A percentile compares a stretch with the other conserved stretches of the same genome.
phyloP scores from a whole-genome alignment of 1,284 basidiomycete genomes.

The Trichosporon asahii region DNA sequence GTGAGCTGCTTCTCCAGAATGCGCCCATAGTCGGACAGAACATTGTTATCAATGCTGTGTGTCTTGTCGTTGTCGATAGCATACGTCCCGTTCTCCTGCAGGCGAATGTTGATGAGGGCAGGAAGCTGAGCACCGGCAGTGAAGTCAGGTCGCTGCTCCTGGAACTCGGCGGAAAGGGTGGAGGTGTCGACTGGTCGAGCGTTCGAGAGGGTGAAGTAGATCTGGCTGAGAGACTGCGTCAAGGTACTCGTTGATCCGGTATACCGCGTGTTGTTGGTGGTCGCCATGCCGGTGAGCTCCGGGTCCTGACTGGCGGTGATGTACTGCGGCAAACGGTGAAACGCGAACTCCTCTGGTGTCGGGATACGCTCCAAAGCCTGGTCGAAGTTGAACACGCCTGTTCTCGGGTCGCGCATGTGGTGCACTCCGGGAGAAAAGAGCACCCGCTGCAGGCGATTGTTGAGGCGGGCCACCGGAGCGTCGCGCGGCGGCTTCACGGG shows the following conservation, averaged over 20 bases:
- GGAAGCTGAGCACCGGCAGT: slow-evolving; percentile 80
- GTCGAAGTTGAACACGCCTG: slow-evolving; percentile 81
- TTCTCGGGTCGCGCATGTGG: slow-evolving; percentile 81
- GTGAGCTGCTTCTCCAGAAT: slow-evolving; percentile 89
- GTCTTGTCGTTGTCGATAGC: slow-evolving; percentile 71
- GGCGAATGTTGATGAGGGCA: slow-evolving; percentile 64
- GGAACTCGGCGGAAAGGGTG: slow-evolving; percentile 61
- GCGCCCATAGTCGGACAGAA: slow-evolving; percentile 80
- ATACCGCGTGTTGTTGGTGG: slow-evolving; percentile 58
- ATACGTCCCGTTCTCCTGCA: slow-evolving; percentile 60
- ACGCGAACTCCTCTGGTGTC: slow-evolving; percentile 83
- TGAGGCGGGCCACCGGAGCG: slow-evolving; percentile 61
- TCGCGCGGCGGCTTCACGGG: slow-evolving; percentile 51
- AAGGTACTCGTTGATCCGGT: slow-evolving; percentile 91
- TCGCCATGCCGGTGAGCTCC: slow-evolving; percentile 66
- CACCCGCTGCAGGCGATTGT: slow-evolving; percentile 75
- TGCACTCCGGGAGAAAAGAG: slow-evolving; percentile 91
- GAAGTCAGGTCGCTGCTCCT: slow-evolving; percentile 62
- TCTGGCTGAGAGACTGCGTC: slow-evolving; percentile 75
- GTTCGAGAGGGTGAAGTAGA: slow-evolving; percentile 71
- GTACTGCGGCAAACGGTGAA: slow-evolving; percentile 73
- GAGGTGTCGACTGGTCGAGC: slow-evolving; percentile 63
- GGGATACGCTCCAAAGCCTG: slow-evolving; percentile 68
- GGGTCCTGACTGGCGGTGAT: slow-evolving; percentile 74
- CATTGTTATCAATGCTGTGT: slow-evolving; percentile 59